A percentile compares a stretch with the other conserved stretches of the same genome.
phyloP scores from a whole-genome alignment of 139 green algal species.

The Chlamydomonas schloesseri region DNA sequence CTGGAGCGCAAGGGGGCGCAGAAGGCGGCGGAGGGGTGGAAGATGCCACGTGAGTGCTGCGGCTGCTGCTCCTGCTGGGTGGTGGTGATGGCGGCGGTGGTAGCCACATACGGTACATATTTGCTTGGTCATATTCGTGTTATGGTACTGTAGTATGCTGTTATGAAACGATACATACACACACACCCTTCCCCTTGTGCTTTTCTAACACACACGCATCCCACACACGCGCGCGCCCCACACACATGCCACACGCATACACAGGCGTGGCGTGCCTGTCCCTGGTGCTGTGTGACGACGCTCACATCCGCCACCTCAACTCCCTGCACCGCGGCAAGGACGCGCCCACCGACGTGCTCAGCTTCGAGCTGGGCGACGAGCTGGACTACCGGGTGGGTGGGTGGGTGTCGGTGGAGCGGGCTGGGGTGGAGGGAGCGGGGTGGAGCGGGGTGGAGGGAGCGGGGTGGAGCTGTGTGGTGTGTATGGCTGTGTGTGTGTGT shows the following conservation, averaged over 20 bases:
- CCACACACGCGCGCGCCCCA: too few species aligned
- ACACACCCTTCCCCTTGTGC: too few species aligned
- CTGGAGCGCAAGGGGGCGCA: slow-evolving; percentile 50
- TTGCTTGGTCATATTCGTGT: too few species aligned
- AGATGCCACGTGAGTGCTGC: slow-evolving; percentile 55
- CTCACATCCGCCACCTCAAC: slow-evolving; percentile 89
- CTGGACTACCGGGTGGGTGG: slow-evolving; percentile 52
- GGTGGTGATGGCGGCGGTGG: background rate
- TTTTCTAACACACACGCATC: too few species aligned
- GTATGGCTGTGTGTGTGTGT: too few species aligned
- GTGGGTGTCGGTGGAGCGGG: background rate
- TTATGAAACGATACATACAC: too few species aligned
- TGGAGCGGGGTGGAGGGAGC: background rate
- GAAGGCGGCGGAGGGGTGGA: slow-evolving; percentile 41
- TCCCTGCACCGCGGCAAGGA: slow-evolving; percentile 76
- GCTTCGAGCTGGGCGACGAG: slow-evolving; percentile 87
- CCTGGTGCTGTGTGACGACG: slow-evolving; percentile 90
- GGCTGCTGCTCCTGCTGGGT: too few species aligned
- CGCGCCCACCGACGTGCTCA: slow-evolving; percentile 93
- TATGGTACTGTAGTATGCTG: too few species aligned
- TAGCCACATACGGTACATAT: too few species aligned
- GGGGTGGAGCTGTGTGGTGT: too few species aligned
- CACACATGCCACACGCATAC: too few species aligned
- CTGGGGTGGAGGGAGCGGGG: background rate
- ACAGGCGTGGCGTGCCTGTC: slow-evolving; percentile 66